phyloP scores from a whole-genome alignment of 192 early-diverging fungal species.

The Gigaspora rosea region DNA sequence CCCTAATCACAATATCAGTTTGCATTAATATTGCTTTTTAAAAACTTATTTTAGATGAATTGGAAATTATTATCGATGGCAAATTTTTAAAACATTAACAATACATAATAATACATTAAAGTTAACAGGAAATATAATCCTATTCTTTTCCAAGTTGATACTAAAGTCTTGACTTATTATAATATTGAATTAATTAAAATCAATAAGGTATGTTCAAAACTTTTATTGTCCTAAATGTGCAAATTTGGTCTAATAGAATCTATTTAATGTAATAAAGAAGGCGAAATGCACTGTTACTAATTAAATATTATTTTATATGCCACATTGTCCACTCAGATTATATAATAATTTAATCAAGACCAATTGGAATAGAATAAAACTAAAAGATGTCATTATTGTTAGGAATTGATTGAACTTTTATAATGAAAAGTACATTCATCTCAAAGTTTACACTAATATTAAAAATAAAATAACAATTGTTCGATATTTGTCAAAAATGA shows the following conservation, averaged over 20 bases:
- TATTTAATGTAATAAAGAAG: slow-evolving; percentile 36
- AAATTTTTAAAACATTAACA: background rate
- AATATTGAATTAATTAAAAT: background rate
- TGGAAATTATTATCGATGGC: too few relatives aligned
- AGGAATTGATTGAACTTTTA: slow-evolving; percentile 49
- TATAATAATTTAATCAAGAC: slow-evolving; percentile 41
- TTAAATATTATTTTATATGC: slow-evolving; percentile 45
- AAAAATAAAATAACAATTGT: background rate
- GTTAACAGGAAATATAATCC: slow-evolving; percentile 27
- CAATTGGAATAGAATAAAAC: slow-evolving; percentile 37
- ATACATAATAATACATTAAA: slow-evolving; percentile 5
- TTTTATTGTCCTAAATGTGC: background rate
- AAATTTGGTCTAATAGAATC: background rate
- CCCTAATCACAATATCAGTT: slow-evolving; percentile 47
- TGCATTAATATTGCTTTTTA: slow-evolving; percentile 37
- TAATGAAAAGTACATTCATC: slow-evolving; percentile 38
- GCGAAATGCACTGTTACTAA: slow-evolving; percentile 26
- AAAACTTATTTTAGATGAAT: slow-evolving; percentile 41
- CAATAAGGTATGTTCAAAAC: slow-evolving; percentile 12
- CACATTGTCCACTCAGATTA: slow-evolving; percentile 47
- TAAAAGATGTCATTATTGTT: slow-evolving; percentile 37
- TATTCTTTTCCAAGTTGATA: background rate
- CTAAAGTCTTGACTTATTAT: background rate
- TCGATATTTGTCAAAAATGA: background rate
- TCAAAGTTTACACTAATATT: background rate